These are phyloP conservation scores for Alternaria tenuissima DNA, from an alignment of 2,329 filamentous ascomycete genomes.

Conservation along the genomic window DNA sequence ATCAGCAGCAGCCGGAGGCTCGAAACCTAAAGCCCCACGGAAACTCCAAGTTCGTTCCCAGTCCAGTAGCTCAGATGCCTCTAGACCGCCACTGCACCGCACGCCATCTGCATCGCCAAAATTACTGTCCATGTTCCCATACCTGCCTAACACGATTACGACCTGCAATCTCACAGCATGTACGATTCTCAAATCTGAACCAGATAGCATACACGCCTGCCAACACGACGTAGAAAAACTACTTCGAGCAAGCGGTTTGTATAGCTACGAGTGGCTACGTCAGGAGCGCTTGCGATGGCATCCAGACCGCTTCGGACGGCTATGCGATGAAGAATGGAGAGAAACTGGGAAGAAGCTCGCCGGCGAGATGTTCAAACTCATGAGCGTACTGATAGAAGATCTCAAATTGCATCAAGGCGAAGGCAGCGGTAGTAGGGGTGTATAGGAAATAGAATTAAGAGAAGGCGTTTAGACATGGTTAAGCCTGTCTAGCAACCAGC, in stretches of 20 bases:
- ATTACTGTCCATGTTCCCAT: constrained; percentile 41
- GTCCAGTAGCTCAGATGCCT: constrained; percentile 26
- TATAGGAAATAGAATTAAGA: neutral
- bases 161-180: constrained; percentile 37
- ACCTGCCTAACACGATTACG: constrained; percentile 35
- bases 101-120: constrained; percentile 40
- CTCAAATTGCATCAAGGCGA: constrained; percentile 12
- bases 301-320: constrained; percentile 47
- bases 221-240: constrained; percentile 46
- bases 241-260: constrained; percentile 42
- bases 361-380: constrained; percentile 50
- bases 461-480: neutral
- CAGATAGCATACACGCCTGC: constrained; percentile 40
- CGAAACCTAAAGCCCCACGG: constrained; percentile 24
- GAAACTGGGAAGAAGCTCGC: constrained; percentile 43
- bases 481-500: constrained; percentile 3
- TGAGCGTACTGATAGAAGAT: constrained; percentile 42
- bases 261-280: constrained; percentile 47
- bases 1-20: constrained; percentile 28
- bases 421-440: neutral
- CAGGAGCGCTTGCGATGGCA: constrained; percentile 49
- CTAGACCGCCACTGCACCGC: constrained; percentile 36
- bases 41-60: constrained; percentile 44
- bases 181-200: constrained; percentile 31
- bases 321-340: constrained; percentile 44